Conservation (phyloP, 345 rosid genomes). For the Alliaria petiolata region DNA sequence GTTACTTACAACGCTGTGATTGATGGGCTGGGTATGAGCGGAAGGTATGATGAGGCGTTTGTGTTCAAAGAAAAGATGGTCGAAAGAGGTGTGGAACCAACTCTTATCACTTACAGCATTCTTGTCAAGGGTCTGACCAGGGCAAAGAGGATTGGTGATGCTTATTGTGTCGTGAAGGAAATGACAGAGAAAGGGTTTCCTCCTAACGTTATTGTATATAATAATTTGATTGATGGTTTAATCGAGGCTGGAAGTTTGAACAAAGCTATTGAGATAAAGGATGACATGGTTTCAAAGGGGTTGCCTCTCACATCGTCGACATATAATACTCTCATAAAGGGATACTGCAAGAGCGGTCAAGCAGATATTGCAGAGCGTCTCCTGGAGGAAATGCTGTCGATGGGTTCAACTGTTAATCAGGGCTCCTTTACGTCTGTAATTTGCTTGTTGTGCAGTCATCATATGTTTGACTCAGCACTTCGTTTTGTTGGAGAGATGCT, state of each 20-base stretch:
- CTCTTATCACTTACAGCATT: conserved; percentile 56
- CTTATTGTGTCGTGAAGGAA: conserved; percentile 52
- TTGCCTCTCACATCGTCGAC: conserved; percentile 59
- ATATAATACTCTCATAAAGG: conserved; percentile 62
- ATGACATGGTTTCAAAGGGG: conserved; percentile 61
- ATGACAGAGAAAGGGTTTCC: conserved; percentile 49
- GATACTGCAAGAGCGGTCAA: conserved; percentile 49
- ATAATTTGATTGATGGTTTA: conserved; percentile 63
- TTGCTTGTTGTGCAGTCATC: conserved; percentile 42
- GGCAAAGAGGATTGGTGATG: conserved; percentile 57
- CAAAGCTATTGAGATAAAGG: conserved; percentile 54
- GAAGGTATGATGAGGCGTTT: conserved; percentile 57
- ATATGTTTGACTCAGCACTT: conserved; percentile 54
- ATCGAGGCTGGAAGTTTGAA: conserved; percentile 51
- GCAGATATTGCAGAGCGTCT: conserved; percentile 48
- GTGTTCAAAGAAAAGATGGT: conserved; percentile 58
- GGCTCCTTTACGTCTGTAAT: conserved; percentile 60
- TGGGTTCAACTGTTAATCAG: conserved; percentile 45
- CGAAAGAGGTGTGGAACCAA: conserved; percentile 45
- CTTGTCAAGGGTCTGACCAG: conserved; percentile 67
- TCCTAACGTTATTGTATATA: conserved; percentile 62
- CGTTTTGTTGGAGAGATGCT: conserved; percentile 51
- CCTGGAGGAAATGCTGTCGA: conserved; percentile 57
- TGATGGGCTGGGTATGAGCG: conserved; percentile 62
- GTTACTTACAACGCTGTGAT: conserved; percentile 69